phyloP scores from a whole-genome alignment of 2,329 filamentous ascomycete genomes.

The Penicillium sumatraense region DNA sequence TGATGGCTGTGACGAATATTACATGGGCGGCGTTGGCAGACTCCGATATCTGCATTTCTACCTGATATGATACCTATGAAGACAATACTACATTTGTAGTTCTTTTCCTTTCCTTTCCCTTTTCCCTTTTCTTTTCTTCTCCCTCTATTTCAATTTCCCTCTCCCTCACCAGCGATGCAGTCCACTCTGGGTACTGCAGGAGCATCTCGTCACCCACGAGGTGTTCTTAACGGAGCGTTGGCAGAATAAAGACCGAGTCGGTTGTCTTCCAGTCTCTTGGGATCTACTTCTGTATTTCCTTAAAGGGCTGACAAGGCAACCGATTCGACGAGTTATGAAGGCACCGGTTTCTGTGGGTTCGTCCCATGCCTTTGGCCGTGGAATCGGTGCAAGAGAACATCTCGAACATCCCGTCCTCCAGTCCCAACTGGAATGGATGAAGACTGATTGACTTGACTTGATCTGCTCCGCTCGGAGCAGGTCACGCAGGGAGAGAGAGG shows the following conservation, averaged over 20 bases:
- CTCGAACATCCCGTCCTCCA: slow-evolving; percentile 37
- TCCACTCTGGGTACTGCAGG: slow-evolving; percentile 72
- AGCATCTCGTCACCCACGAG: slow-evolving; percentile 67
- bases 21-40: slow-evolving; percentile 27
- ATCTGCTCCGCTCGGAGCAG: neutral
- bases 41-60: slow-evolving; percentile 20
- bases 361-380: slow-evolving; percentile 32
- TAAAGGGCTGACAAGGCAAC: neutral
- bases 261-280: slow-evolving; percentile 18
- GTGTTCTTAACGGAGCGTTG: slow-evolving; percentile 83
- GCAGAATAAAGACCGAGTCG: slow-evolving; percentile 57
- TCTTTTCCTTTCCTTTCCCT: slow-evolving; percentile 1
- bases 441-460: neutral
- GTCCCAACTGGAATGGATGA: neutral
- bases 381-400: slow-evolving; percentile 45
- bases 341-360: slow-evolving; percentile 39
- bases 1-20: slow-evolving; percentile 23
- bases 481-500: too few species aligned
- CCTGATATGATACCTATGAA: slow-evolving; percentile 31
- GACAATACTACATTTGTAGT: slow-evolving; percentile 6
- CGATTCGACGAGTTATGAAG: slow-evolving; percentile 38
- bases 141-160: slow-evolving; percentile 13
- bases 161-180: slow-evolving; percentile 69
- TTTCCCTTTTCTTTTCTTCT: slow-evolving; percentile 3
- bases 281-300: slow-evolving; percentile 21